Evolutionary conservation across 768 basidiomycete species (phyloP).

Genomic region (Lactarius indigo): DNA sequence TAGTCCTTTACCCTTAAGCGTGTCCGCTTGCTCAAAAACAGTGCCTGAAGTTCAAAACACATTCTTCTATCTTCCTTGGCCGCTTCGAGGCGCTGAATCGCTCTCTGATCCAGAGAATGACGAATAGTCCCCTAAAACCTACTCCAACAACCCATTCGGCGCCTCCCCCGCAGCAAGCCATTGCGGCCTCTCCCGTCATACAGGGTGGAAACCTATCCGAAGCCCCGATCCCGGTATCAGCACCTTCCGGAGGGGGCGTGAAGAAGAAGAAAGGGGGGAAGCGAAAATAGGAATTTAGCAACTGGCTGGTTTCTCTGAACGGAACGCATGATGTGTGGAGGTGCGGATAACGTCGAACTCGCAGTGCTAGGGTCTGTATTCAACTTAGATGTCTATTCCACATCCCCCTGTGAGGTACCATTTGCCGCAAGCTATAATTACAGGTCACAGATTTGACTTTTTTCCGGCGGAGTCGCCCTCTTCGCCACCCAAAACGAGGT

Average conservation of each 20-base stretch:
- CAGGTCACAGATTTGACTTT: neutral
- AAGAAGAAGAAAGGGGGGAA: slow-evolving; percentile 86
- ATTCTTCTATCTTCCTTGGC: slow-evolving; percentile 92
- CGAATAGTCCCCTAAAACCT: slow-evolving; percentile 45
- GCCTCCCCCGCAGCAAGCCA: slow-evolving; percentile 15
- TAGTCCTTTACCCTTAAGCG: neutral
- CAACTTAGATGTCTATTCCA: neutral
- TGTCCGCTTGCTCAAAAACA: slow-evolving; percentile 31
- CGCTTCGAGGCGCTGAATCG: slow-evolving; percentile 92
- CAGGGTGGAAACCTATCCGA: slow-evolving; percentile 12
- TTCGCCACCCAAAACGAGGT: neutral
- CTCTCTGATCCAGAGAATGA: slow-evolving; percentile 83
- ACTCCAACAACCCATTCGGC: neutral
- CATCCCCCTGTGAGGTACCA: neutral
- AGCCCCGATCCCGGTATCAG: slow-evolving; percentile 30
- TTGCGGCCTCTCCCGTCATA: slow-evolving; percentile 2
- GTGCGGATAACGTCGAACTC: neutral
- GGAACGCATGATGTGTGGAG: neutral
- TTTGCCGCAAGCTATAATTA: neutral
- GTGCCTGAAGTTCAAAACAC: slow-evolving; percentile 97
- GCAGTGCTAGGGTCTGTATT: slow-evolving; percentile 1
- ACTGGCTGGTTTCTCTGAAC: neutral
- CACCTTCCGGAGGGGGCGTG: slow-evolving; percentile 51
- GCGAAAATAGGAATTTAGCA: slow-evolving; percentile 35
- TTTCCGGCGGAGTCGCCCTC: neutral